phyloP scores from a whole-genome alignment of 768 basidiomycete genomes.

The Kwoniella shandongensis region DNA sequence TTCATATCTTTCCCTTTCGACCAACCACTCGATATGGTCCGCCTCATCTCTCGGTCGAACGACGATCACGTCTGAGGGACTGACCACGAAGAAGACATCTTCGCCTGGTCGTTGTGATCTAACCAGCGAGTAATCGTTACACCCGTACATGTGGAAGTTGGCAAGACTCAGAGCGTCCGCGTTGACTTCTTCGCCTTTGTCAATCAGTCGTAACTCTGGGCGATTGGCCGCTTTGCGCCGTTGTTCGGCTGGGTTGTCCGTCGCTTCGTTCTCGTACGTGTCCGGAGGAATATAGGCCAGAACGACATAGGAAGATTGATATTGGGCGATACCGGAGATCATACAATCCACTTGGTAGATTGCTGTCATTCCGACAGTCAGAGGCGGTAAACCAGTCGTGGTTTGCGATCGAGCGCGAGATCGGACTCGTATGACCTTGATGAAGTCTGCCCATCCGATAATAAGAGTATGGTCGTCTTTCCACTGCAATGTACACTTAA shows the following conservation, averaged over 20 bases:
- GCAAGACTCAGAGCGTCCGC: slow-evolving; percentile 77
- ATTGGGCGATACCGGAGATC: slow-evolving; percentile 85
- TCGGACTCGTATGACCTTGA: slow-evolving; percentile 73
- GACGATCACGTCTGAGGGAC: slow-evolving; percentile 80
- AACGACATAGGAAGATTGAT: slow-evolving; percentile 67
- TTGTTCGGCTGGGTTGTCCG: slow-evolving; percentile 69
- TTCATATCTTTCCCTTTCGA: slow-evolving; percentile 80
- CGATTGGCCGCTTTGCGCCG: slow-evolving; percentile 80
- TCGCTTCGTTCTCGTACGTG: slow-evolving; percentile 68
- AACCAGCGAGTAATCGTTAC: slow-evolving; percentile 83
- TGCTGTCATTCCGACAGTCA: slow-evolving; percentile 77
- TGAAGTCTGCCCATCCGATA: slow-evolving; percentile 88
- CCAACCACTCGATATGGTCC: slow-evolving; percentile 90
- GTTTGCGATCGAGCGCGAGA: slow-evolving; percentile 58
- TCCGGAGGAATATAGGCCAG: slow-evolving; percentile 83
- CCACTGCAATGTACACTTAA: slow-evolving; percentile 90
- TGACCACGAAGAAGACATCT: slow-evolving; percentile 75
- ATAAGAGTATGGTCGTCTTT: slow-evolving; percentile 87
- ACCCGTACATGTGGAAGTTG: slow-evolving; percentile 78
- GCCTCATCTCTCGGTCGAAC: slow-evolving; percentile 82
- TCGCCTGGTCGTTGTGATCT: slow-evolving; percentile 56
- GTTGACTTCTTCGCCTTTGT: slow-evolving; percentile 83
- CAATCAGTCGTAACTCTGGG: slow-evolving; percentile 92
- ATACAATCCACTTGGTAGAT: slow-evolving; percentile 93
- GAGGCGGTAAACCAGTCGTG: slow-evolving; percentile 28